Evolutionary conservation across 768 basidiomycete genomes (phyloP).

Genomic region (Cyclocybe aegerita): DNA sequence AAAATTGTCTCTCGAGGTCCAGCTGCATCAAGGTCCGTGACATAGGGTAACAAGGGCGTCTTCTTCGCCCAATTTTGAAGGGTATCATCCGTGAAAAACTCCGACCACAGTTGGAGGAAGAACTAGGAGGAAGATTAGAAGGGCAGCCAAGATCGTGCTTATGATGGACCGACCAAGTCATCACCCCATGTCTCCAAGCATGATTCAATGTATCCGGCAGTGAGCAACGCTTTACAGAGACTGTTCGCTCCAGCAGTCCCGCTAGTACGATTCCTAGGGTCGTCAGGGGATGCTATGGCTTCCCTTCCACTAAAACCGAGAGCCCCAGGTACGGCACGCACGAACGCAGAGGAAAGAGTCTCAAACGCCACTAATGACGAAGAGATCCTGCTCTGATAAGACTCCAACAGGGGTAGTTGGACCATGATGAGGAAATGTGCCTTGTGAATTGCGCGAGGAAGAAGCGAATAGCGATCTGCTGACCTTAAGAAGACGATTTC

Average conservation of each 20-base stretch:
- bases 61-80: slow-evolving; percentile 55
- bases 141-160: background rate
- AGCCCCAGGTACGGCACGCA: slow-evolving; percentile 91
- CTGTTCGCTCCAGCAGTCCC: slow-evolving; percentile 84
- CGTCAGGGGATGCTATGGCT: slow-evolving; percentile 41
- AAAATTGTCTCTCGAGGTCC: slow-evolving; percentile 71
- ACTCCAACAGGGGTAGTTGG: slow-evolving; percentile 81
- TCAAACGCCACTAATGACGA: slow-evolving; percentile 94
- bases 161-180: slow-evolving; percentile 62
- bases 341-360: slow-evolving; percentile 81
- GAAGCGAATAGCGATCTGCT: slow-evolving; percentile 85
- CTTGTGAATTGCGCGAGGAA: slow-evolving; percentile 76
- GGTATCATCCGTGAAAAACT: slow-evolving; percentile 62
- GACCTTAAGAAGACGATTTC: background rate
- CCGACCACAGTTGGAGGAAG: slow-evolving; percentile 88
- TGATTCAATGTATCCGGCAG: slow-evolving; percentile 68
- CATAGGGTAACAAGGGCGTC: slow-evolving; percentile 51
- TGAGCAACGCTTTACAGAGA: slow-evolving; percentile 83
- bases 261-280: slow-evolving; percentile 67
- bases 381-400: slow-evolving; percentile 75
- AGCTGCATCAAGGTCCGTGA: slow-evolving; percentile 25
- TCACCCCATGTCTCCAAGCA: slow-evolving; percentile 86
- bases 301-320: slow-evolving; percentile 54
- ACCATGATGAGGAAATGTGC: slow-evolving; percentile 81
- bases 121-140: slow-evolving; percentile 50